These are phyloP conservation scores for Russula sp. DNA, from an alignment of 768 basidiomycete species.

Conservation along the genomic window DNA sequence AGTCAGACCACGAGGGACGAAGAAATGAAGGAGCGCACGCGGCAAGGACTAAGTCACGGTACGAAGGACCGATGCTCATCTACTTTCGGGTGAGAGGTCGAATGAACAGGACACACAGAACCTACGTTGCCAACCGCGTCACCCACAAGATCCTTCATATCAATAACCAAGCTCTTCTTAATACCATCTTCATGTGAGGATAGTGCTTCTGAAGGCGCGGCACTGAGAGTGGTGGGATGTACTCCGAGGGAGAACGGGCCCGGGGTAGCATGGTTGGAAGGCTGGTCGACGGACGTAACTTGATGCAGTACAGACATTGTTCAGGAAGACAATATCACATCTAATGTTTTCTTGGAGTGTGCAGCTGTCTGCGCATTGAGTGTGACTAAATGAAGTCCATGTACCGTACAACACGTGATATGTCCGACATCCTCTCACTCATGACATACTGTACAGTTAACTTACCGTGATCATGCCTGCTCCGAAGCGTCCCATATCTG, in stretches of 20 bases:
- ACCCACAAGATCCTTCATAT: conserved; percentile 74
- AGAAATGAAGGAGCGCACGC: conserved; percentile 47
- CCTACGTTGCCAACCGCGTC: conserved; percentile 80
- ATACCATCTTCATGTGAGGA: conserved; percentile 47
- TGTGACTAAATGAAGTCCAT: too few species aligned
- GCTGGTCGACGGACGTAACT: conserved; percentile 4
- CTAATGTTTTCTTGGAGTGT: too few species aligned
- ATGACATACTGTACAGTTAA: too few species aligned
- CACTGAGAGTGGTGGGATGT: not conserved
- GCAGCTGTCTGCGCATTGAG: not conserved
- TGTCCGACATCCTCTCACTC: too few species aligned
- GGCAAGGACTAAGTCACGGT: conserved; percentile 85
- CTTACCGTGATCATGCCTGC: not conserved
- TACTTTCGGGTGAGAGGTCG: conserved; percentile 28
- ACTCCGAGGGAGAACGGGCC: not conserved
- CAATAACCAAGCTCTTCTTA: conserved; percentile 60
- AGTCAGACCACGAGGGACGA: not conserved
- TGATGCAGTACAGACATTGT: not conserved
- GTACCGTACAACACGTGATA: not conserved
- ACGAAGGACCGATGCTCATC: conserved; percentile 91
- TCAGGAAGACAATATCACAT: not conserved
- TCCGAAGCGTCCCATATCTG: conserved; percentile 9
- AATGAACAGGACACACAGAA: conserved; percentile 17
- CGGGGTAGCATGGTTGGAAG: not conserved
- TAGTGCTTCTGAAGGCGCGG: conserved; percentile 14